These are phyloP conservation scores for Fusarium nisikadoi DNA, from an alignment of 2,329 filamentous ascomycete species.

Conservation along the genomic window DNA sequence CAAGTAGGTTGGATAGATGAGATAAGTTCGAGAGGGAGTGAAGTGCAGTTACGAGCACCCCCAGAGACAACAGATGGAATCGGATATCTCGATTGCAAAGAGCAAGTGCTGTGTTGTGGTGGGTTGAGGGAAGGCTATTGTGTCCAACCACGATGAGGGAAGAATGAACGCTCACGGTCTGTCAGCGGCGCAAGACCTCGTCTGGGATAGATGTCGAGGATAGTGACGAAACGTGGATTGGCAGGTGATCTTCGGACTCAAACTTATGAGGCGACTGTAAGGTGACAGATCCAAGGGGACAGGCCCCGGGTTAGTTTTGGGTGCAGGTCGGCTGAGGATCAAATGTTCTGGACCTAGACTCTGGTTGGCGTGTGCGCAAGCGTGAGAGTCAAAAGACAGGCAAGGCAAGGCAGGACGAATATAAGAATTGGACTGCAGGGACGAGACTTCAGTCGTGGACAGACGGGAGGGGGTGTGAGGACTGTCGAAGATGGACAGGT, in stretches of 20 bases:
- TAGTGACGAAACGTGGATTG: slow-evolving; percentile 23
- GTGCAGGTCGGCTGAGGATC: slow-evolving; percentile 36
- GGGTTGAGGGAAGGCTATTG: slow-evolving; percentile 22
- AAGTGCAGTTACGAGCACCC: slow-evolving; percentile 32
- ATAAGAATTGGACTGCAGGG: slow-evolving; percentile 22
- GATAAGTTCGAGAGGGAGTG: slow-evolving; percentile 26
- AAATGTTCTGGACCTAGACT: slow-evolving; percentile 41
- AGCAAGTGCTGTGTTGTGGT: slow-evolving; percentile 27
- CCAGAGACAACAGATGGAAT: slow-evolving; percentile 26
- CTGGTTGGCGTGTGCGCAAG: slow-evolving; percentile 32
- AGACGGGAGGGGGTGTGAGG: slow-evolving; percentile 26
- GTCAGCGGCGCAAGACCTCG: slow-evolving; percentile 33
- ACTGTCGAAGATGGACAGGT: slow-evolving; percentile 10
- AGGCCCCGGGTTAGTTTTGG: slow-evolving; percentile 27
- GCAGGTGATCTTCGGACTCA: slow-evolving; percentile 39
- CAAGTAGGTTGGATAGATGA: slow-evolving; percentile 14
- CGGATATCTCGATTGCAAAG: slow-evolving; percentile 44
- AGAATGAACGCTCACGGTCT: slow-evolving; percentile 23
- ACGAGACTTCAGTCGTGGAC: slow-evolving; percentile 9
- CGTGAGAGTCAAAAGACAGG: slow-evolving; percentile 21
- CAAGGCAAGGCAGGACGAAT: slow-evolving; percentile 18
- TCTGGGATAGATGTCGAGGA: slow-evolving; percentile 30
- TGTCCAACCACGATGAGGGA: slow-evolving; percentile 35
- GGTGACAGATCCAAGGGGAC: slow-evolving; percentile 34
- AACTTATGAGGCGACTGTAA: slow-evolving; percentile 43